Evolutionary conservation across 1,284 basidiomycete species (phyloP), one percentile per base, ranked within the genome.

Genomic region (Leccinum pallidistipes): DNA sequence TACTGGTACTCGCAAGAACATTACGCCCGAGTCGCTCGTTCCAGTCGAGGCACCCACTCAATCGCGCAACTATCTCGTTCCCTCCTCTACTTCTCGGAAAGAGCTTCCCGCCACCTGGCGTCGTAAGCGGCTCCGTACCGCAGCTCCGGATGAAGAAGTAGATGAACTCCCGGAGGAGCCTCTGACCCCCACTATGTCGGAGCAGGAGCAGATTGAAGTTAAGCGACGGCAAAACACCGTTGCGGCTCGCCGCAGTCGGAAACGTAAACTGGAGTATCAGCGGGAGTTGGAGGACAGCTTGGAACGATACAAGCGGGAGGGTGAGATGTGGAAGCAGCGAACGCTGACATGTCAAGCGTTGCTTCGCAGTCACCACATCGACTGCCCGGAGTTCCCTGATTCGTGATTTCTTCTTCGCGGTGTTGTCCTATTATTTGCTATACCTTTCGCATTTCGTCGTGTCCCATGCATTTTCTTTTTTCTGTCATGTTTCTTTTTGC

Each of bases 161-260:
- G 78, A 77, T 11, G 56, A 75, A 49, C 72, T 75, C n/a, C 79
- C 77, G 4, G 84, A 84, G 61, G 83, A 83, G 24, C 80, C 24
- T 55, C 1, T 81, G 49, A 80, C 43, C 76, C 82, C 69, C 60
- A 78, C 59, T 68, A 79, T 63, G 71, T 78, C 77, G 2, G 87
- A 86, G 72, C 73, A 82, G 66, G 82, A 87, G 64, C 83, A 86
- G 59, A 92, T 94, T 66, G 89, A 88, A 74, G 80, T 80, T 27
- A 94, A 94, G 81, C 83, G 91, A 50, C 81, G 88, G 3, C 87
- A 90, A 73, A 94, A 94, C 74, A 93, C 91, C 1, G 74, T 94
- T 12, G 92, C 91, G 0, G 91, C 91, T 45, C 81, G 91, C 8
- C 83, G 88, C 59, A 86, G 84, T 66, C 80, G 91, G 7, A 86